Evolutionary conservation across 2,329 filamentous ascomycete species (phyloP), one percentile per base, ranked within the genome.

Genomic region (Bretziella fagacearum): DNA sequence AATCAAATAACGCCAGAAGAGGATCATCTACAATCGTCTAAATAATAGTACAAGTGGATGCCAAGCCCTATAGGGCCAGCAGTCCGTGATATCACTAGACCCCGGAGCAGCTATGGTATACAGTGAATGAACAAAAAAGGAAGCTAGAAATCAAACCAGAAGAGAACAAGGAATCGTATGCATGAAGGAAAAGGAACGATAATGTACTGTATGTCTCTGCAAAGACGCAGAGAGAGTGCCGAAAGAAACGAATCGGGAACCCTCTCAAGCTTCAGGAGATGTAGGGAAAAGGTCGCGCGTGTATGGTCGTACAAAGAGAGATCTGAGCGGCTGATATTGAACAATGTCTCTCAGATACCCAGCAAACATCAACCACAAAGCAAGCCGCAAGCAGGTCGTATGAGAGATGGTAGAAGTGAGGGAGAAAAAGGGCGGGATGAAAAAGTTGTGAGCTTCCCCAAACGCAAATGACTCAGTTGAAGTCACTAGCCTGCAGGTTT

Each of bases 401-500:
- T 11, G n/a, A 30, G 27, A n/a, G n/a, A 30, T n/a, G n/a, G n/a
- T n/a, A n/a, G n/a, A n/a, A n/a, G 18, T 39, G 15, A 10, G 18
- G 18, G 35, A 3, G 18, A 39, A 7, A 22, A 39, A 22, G 23
- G n/a, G n/a, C 30, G 13, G 30, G 35, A 39, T 23, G 6, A 20
- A 39, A 39, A 20, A 22, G 18, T 8, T 11, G n/a, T 18, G 17
- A 15, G 13, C 13, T 33, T 33, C 6, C 30, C 20, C 23, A 42
- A n/a, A 7, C 7, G 15, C 10, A 17, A 43, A 43, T 13, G 23
- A 32, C 23, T 25, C 36, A 36, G 42, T 69, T 67, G 57, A 98
- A 98, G 64, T 98, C 91, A 62, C 84, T 93, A 11, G 85, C 84
- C 65, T 98, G 91, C 64, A 98, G 58, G 59, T 98, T 98, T 61